phyloP scores from a whole-genome alignment of 257 asterid species.

The Capsicum rhomboideum region DNA sequence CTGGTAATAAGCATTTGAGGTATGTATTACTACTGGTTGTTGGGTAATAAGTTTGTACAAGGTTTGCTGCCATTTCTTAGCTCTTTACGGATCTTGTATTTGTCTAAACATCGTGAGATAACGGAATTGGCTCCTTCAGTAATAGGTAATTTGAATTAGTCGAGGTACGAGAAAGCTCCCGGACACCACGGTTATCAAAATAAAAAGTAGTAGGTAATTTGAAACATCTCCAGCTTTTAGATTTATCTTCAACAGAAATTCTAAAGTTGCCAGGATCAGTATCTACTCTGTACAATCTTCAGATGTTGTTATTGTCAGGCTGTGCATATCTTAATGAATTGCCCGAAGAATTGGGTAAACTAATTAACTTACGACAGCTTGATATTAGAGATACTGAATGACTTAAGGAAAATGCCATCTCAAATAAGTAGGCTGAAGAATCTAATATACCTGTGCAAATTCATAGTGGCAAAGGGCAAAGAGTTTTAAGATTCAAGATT shows the following conservation, averaged over 20 bases:
- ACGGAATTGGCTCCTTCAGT: neutral
- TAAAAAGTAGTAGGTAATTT: neutral
- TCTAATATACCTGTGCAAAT: conserved; percentile 48
- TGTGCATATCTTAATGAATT: conserved; percentile 44
- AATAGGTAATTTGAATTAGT: neutral
- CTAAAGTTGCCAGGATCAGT: neutral
- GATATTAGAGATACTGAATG: conserved; percentile 49
- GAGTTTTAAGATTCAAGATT: conserved; percentile 40
- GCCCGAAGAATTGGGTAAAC: conserved; percentile 44
- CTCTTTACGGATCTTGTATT: neutral
- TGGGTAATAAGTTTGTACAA: neutral
- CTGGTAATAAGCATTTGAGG: too few relatives aligned
- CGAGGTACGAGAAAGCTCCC: too few relatives aligned
- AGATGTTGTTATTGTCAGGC: conserved; percentile 44
- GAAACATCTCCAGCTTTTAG: neutral
- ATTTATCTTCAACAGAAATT: neutral
- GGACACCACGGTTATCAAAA: too few relatives aligned
- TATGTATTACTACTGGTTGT: neutral
- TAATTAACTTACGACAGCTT: conserved; percentile 46
- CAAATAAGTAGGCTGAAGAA: conserved; percentile 33
- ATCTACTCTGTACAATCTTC: conserved; percentile 8
- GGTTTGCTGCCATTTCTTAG: neutral
- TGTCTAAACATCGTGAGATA: neutral
- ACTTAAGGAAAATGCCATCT: conserved; percentile 45
- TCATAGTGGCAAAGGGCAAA: conserved; percentile 37